Conservation (phyloP, 1,284 basidiomycete genomes). For the Cutaneotrichosporon dermatis region DNA sequence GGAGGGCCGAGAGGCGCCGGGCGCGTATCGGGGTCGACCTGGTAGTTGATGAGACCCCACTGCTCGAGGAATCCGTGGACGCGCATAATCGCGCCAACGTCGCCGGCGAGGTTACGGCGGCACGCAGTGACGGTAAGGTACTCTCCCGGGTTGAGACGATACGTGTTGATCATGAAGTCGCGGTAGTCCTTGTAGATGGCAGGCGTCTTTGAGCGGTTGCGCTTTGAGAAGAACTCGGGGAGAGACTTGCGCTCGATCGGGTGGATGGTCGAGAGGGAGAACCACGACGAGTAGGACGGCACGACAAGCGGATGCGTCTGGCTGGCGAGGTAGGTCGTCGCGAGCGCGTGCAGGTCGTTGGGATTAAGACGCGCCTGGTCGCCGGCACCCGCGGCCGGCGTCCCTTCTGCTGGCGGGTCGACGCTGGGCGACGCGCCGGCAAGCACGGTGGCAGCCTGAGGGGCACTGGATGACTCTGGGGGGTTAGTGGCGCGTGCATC, state of each 20-base stretch:
- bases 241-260: constrained; percentile 86
- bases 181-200: constrained; percentile 98
- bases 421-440: constrained; percentile 13
- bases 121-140: constrained; percentile 98
- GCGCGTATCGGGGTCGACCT: constrained; percentile 96
- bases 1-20: constrained; percentile 92
- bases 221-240: constrained; percentile 97
- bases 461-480: constrained; percentile 25
- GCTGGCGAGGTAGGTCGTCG: constrained; percentile 73
- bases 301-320: constrained; percentile 97
- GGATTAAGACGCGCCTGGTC: constrained; percentile 33
- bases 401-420: constrained; percentile 15
- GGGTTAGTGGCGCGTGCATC: not conserved
- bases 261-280: constrained; percentile 90
- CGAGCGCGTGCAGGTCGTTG: constrained; percentile 46
- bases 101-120: constrained; percentile 89
- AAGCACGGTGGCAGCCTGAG: constrained; percentile 8
- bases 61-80: constrained; percentile 98
- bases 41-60: constrained; percentile 97
- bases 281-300: constrained; percentile 97
- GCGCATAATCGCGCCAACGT: constrained; percentile 98
- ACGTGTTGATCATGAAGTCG: constrained; percentile 99
- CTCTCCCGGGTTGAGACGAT: constrained; percentile 87
- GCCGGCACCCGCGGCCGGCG: constrained; percentile 22
- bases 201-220: constrained; percentile 92